A percentile compares a stretch with the other conserved stretches of the same genome.
phyloP scores from a whole-genome alignment of 1,139 yeast genomes.

The Sugiyamaella xylanicola region DNA sequence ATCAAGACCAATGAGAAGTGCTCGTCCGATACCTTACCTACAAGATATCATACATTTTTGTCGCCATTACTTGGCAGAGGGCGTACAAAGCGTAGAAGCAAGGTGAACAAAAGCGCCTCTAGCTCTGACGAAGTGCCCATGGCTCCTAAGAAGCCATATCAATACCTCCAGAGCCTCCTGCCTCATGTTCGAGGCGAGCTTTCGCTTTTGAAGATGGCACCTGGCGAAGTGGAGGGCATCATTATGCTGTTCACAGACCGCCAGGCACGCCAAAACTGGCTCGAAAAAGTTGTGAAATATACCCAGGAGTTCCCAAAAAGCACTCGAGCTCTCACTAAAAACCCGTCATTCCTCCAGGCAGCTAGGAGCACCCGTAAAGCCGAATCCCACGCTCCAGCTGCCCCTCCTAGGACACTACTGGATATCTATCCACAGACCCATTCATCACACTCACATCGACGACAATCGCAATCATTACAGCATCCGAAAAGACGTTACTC shows the following conservation, averaged over 20 bases:
- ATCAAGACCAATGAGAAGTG: neutral
- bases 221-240: slow-evolving; percentile 13
- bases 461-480: neutral
- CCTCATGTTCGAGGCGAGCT: slow-evolving; percentile 10
- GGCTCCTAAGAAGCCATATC: slow-evolving; percentile 9
- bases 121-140: neutral
- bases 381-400: too few relatives aligned
- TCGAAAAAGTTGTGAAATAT: slow-evolving; percentile 15
- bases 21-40: neutral
- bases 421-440: neutral
- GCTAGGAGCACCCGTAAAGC: neutral
- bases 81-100: too few relatives aligned
- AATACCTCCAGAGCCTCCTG: slow-evolving; percentile 6
- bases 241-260: slow-evolving; percentile 15
- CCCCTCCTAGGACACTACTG: too few relatives aligned
- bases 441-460: neutral
- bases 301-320: slow-evolving; percentile 15
- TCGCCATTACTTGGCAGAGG: slow-evolving; percentile 5
- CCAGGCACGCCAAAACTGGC: slow-evolving; percentile 9
- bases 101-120: neutral
- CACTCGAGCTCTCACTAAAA: slow-evolving; percentile 10
- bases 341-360: slow-evolving; percentile 8
- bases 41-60: neutral
- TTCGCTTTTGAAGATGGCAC: slow-evolving; percentile 5
- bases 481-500: slow-evolving; percentile 15